phyloP scores from a whole-genome alignment of 306 rosid species.

The Quillaja saponaria region DNA sequence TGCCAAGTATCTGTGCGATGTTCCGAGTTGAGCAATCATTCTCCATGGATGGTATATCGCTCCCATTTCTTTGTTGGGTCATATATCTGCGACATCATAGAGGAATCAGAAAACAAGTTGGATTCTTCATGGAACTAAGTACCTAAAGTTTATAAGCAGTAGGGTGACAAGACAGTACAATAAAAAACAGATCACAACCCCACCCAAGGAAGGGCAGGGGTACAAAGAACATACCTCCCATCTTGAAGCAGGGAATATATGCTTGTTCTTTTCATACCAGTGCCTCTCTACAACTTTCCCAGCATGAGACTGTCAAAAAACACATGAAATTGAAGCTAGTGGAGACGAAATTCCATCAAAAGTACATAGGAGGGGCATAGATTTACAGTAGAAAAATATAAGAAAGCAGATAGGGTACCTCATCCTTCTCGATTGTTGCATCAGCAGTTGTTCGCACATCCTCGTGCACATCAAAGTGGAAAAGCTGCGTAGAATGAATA shows the following conservation, averaged over 20 bases:
- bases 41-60: conserved; percentile 74
- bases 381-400: too few relatives aligned
- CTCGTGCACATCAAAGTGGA: conserved; percentile 96
- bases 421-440: conserved; percentile 94
- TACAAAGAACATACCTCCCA: conserved; percentile 69
- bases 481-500: conserved; percentile 55
- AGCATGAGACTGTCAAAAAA: conserved; percentile 76
- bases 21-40: conserved; percentile 47
- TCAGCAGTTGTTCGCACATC: conserved; percentile 94
- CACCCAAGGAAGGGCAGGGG: conserved; percentile 7
- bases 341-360: not conserved
- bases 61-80: conserved; percentile 73
- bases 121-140: too few relatives aligned
- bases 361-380: not conserved
- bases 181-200: not conserved
- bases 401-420: conserved; percentile 49
- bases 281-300: conserved; percentile 98
- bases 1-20: too few relatives aligned
- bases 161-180: not conserved
- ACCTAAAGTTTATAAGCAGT: too few relatives aligned
- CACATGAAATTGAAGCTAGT: conserved; percentile 3
- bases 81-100: conserved; percentile 40
- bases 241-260: conserved; percentile 97
- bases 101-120: conserved; percentile 6
- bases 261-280: conserved; percentile 98